Base-by-base conservation (phyloP, 768 basidiomycete genomes). In the Hygrophorus russula region DNA sequence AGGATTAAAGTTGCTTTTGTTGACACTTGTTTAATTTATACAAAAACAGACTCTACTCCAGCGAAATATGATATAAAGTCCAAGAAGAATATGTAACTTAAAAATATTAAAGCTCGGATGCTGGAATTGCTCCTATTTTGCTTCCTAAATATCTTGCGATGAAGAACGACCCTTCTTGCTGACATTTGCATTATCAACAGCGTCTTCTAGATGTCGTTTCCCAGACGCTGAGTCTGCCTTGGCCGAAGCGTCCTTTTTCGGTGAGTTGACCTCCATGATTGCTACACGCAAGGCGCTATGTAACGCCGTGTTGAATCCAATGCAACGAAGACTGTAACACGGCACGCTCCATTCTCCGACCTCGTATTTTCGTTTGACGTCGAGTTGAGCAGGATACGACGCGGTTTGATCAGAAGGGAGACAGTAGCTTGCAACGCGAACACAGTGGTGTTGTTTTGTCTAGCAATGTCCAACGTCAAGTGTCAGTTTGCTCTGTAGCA, bases 301-400 rank as follows among this genome's bases (percentile, higher is more conserved):
- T 1, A 56, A 37, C 12, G 33, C 30, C 39, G 17, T 50, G 47
- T 51, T 52, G 46, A 54, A 60, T 15, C 56, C 59, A 5, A 59
- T 48, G 24, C 59, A 60, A 5, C 42, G 55, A 34, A 62, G 36
- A 13, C 39, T 50, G 24, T 51, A 59, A 41, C 55, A 59, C 10
- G 58, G 58, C 14, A 58, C 46, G 17, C 30, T 49, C 53, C 51
- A 56, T 36, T 51, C 46, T 5, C 55, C 57, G 0, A 50, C 44
- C 13, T 62, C 57, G 45, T 59, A 58, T 20, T 52, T 44, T 27
- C 49, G 46, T 27, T 50, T 54, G 19, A 57, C 13, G 12, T 53
- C 42, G 30, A 47, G 17, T 19, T 42, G 45, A 3, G 42, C 39
- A 12, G 48, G 37, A 19, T 50, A 34, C n/a, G 45, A 39, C 9